Conservation (phyloP, 768 basidiomycete species). For the Lentinula edodes region DNA sequence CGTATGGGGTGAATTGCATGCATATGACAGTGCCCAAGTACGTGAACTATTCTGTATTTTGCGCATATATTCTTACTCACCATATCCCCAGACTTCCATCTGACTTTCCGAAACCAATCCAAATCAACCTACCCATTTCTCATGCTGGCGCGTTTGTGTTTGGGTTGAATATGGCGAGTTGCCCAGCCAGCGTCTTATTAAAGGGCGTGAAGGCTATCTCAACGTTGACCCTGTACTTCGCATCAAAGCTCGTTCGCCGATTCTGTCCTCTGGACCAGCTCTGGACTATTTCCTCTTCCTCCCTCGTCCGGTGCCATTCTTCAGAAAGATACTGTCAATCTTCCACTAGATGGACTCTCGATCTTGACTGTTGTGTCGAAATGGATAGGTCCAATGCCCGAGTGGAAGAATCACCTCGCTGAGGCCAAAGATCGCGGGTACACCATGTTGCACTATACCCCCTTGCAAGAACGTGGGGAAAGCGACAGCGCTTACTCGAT, state of each 20-base stretch:
- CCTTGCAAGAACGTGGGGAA: slow-evolving; percentile 85
- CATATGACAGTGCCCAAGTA: slow-evolving; percentile 81
- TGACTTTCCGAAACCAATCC: slow-evolving; percentile 85
- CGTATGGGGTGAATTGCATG: no score
- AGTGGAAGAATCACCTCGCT: slow-evolving; percentile 76
- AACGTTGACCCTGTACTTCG: slow-evolving; percentile 91
- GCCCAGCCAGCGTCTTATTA: slow-evolving; percentile 56
- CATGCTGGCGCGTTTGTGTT: slow-evolving; percentile 92
- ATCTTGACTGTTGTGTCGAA: slow-evolving; percentile 92
- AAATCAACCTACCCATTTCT: slow-evolving; percentile 92
- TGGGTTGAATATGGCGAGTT: slow-evolving; percentile 79
- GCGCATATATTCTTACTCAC: slow-evolving; percentile 15
- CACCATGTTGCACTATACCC: slow-evolving; percentile 98
- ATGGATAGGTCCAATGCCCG: slow-evolving; percentile 87
- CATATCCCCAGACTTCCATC: slow-evolving; percentile 60
- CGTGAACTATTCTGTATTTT: slow-evolving; percentile 20
- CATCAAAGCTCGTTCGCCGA: slow-evolving; percentile 63
- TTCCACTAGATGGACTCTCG: slow-evolving; percentile 84
- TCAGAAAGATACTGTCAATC: slow-evolving; percentile 46
- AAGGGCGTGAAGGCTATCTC: slow-evolving; percentile 89
- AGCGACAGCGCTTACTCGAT: slow-evolving; percentile 94
- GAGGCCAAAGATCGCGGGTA: slow-evolving; percentile 89
- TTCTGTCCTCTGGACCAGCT: slow-evolving; percentile 61
- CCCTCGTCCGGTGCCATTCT: slow-evolving; percentile 48
- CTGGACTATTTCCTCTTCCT: slow-evolving; percentile 45